phyloP scores from a whole-genome alignment of 2,329 filamentous ascomycete species.

The Apiospora phragmitis region DNA sequence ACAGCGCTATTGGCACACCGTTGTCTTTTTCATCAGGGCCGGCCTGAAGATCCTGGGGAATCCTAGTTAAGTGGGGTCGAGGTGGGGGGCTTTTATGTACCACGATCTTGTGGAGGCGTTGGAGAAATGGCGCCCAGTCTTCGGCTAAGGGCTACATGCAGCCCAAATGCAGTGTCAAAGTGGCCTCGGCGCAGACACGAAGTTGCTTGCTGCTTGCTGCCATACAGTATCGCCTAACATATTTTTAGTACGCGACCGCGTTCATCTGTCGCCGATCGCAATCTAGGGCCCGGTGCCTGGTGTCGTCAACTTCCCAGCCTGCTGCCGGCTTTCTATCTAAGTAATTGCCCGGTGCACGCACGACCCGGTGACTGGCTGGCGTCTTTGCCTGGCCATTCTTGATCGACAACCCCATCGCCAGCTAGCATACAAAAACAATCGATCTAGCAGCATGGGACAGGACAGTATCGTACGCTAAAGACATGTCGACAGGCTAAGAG shows the following conservation, averaged over 20 bases:
- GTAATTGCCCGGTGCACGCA: neutral
- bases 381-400: neutral
- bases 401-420: neutral
- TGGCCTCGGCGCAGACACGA: neutral
- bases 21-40: neutral
- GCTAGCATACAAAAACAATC: neutral
- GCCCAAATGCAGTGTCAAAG: neutral
- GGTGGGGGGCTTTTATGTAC: neutral
- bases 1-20: too few species aligned
- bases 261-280: neutral
- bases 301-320: neutral
- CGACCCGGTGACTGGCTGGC: neutral
- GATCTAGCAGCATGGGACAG: neutral
- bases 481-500: neutral
- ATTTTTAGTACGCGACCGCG: neutral
- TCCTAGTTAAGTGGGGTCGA: neutral
- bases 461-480: neutral
- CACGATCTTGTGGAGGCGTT: neutral
- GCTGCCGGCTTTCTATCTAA: neutral
- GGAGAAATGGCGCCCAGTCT: neutral
- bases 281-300: neutral
- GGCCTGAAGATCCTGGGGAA: slow-evolving; percentile 2
- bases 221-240: neutral
- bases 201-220: neutral
- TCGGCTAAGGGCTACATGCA: slow-evolving; percentile 4